phyloP scores from a whole-genome alignment of 257 asterid genomes.

The Solanum lycopersicoides region DNA sequence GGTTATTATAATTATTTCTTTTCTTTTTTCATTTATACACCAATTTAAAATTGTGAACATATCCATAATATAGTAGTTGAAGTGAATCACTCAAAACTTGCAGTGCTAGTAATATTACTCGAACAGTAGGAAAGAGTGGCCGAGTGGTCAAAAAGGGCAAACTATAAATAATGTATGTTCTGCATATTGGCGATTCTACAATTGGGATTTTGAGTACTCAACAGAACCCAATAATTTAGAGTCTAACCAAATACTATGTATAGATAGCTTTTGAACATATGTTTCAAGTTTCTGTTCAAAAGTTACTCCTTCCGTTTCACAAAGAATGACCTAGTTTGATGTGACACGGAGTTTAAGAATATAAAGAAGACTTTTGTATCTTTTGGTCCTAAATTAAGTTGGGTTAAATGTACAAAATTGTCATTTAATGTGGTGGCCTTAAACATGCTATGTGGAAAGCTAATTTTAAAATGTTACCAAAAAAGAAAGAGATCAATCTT shows the following conservation, averaged over 20 bases:
- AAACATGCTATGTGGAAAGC: too few species aligned
- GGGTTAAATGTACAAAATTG: too few species aligned
- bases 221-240: background rate
- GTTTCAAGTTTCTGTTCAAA: background rate
- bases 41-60: background rate
- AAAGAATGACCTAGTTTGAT: too few species aligned
- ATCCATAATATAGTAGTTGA: background rate
- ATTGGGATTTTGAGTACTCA: background rate
- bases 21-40: background rate
- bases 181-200: background rate
- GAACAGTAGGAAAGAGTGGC: background rate
- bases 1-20: background rate
- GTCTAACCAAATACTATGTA: background rate
- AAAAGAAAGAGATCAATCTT: too few species aligned
- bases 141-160: background rate
- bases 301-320: too few species aligned
- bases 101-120: background rate
- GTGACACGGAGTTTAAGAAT: fast-evolving
- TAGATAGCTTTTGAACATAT: too few species aligned
- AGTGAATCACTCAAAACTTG: background rate
- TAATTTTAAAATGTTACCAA: too few species aligned
- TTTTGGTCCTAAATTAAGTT: too few species aligned
- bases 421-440: too few species aligned
- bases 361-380: too few species aligned
- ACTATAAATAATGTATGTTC: background rate